These are phyloP conservation scores for Aspergillus affinis DNA, from an alignment of 495 filamentous ascomycete genomes.

Conservation along the genomic window DNA sequence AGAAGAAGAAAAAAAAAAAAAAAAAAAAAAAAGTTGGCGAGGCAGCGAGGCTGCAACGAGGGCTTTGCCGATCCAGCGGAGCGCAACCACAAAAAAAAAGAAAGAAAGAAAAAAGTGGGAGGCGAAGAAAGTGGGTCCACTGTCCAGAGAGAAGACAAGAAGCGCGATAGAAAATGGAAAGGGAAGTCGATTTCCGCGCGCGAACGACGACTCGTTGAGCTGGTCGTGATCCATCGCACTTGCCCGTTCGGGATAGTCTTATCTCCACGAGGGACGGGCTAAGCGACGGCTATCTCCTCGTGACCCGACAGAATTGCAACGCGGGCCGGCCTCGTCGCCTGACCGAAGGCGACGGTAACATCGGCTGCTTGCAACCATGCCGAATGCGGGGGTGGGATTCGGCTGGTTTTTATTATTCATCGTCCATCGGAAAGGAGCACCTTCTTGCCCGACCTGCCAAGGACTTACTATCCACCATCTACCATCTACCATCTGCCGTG, in stretches of 20 bases:
- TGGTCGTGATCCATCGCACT: not conserved
- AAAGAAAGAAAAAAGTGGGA: not conserved
- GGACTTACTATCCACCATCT: too few relatives aligned
- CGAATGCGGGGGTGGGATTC: slow-evolving; percentile 27
- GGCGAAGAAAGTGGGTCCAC: not conserved
- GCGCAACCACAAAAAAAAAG: too few relatives aligned
- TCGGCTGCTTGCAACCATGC: slow-evolving; percentile 18
- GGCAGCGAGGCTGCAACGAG: too few relatives aligned
- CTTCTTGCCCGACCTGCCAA: too few relatives aligned
- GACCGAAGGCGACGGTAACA: slow-evolving; percentile 24
- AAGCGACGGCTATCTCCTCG: not conserved
- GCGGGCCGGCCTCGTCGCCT: not conserved
- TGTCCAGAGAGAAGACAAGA: not conserved
- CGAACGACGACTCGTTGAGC: too few relatives aligned
- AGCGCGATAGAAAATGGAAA: too few relatives aligned
- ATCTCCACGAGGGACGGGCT: not conserved
- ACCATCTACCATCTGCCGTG: too few relatives aligned
- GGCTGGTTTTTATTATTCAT: too few relatives aligned
- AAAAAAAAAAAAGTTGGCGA: not conserved
- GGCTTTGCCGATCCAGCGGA: not conserved
- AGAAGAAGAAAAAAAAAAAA: too few relatives aligned
- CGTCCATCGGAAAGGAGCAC: too few relatives aligned
- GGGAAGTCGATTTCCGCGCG: not conserved
- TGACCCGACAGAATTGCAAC: not conserved
- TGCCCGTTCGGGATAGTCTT: not conserved